These are phyloP conservation scores for Pseudocercospora fijiensis DNA, from an alignment of 2,329 filamentous ascomycete species.

Conservation along the genomic window DNA sequence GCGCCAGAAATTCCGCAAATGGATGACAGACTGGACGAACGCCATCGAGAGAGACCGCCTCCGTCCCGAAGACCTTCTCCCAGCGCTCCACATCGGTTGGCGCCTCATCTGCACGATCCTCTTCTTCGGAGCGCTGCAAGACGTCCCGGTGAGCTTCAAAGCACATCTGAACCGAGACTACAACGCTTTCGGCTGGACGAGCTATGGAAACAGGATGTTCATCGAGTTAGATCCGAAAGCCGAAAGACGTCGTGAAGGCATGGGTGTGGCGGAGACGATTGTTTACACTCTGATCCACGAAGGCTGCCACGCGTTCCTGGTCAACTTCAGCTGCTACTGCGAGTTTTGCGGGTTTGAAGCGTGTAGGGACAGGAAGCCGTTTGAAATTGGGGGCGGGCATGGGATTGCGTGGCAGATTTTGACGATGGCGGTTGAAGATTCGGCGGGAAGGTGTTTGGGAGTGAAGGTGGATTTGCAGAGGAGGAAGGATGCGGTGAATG, in stretches of 20 bases:
- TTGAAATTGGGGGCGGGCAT: background rate
- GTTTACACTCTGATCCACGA: background rate
- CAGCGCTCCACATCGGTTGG: background rate
- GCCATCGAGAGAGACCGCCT: background rate
- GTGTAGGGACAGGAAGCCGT: background rate
- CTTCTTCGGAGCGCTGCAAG: background rate
- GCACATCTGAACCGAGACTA: background rate
- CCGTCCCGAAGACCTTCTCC: background rate
- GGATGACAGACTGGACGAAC: background rate
- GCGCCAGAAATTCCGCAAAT: background rate
- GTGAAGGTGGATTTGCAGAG: background rate
- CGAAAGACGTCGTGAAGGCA: background rate
- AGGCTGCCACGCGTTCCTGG: background rate
- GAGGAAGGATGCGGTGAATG: background rate
- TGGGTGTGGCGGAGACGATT: background rate
- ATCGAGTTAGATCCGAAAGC: background rate
- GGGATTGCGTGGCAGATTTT: background rate
- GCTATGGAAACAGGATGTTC: background rate
- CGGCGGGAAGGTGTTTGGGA: background rate
- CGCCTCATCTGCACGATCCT: background rate
- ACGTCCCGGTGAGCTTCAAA: background rate
- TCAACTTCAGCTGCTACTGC: background rate
- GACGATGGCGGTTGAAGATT: background rate
- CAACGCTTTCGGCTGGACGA: background rate
- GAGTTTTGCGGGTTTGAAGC: background rate